Evolutionary conservation across 495 filamentous ascomycete genomes (phyloP), one percentile per base, ranked within the genome.

Genomic region (Cudoniella acicularis): DNA sequence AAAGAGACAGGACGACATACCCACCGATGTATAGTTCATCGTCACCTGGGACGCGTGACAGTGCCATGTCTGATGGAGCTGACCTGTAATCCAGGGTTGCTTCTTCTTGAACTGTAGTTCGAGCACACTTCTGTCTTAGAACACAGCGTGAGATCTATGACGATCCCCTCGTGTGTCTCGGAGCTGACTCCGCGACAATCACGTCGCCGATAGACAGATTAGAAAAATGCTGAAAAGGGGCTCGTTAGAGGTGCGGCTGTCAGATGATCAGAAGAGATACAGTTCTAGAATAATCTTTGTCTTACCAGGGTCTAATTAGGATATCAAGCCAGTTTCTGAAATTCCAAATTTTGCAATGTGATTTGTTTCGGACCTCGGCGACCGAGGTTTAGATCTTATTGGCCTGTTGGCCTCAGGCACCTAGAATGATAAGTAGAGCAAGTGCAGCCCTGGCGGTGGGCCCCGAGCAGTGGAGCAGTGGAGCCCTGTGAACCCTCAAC

Each of bases 1-100:
- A 59, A 53, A 40, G 46, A 20, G 27, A 62, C 22, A 13, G 17
- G 49, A 54, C 1, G 49, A 83, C 86, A 74, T 75, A 95, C 91
- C 92, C 90, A 73, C 91, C 90, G 48, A 96, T 84, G 69, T 86
- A 92, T 58, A 96, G 79, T 49, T 88, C 85, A 45, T 86, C 80
- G 53, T 83, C 76, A n/a, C 89, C 90, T 3, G 84, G 82, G 22
- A 94, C 76, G 54, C 73, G 70, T 62, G 64, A 64, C 41, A 69
- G 64, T n/a, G 63, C 60, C 66, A 69, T 69, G 25, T 61, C 57
- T 10, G 49, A 36, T 25, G 55, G 57, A 10, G 46, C 27, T 11
- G 61, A 61, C 47, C 59, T 46, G 49, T 62, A 64, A 60, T 67
- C 64, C 61, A 64, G 61, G 10, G 11, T 67, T 25, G n/a, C 40